phyloP scores from a whole-genome alignment of 1,284 basidiomycete genomes.

The Heterobasidion parviporum region DNA sequence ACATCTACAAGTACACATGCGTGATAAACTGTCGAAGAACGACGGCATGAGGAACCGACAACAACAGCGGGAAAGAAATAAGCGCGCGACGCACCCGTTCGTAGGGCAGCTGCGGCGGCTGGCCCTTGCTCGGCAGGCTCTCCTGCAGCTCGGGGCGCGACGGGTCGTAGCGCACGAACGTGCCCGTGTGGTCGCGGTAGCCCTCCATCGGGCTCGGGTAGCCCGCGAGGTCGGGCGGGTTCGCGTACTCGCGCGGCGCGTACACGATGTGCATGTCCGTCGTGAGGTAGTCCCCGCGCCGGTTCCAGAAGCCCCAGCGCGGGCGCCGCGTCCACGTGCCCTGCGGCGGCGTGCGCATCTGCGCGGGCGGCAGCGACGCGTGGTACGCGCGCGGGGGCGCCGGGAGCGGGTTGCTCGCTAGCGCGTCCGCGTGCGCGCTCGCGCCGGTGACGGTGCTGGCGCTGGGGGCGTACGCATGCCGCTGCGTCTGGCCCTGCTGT shows the following conservation, averaged over 20 bases:
- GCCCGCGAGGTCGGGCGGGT: conserved; percentile 47
- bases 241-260: conserved; percentile 41
- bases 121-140: conserved; percentile 46
- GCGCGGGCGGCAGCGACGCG: conserved; percentile 19
- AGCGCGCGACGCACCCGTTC: conserved; percentile 33
- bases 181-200: conserved; percentile 42
- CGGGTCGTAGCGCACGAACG: conserved; percentile 25
- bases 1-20: neutral
- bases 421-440: neutral
- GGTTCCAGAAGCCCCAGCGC: conserved; percentile 59
- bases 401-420: conserved; percentile 18
- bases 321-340: conserved; percentile 12
- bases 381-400: conserved; percentile 21
- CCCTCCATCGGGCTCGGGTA: conserved; percentile 48
- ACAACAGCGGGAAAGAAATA: neutral
- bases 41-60: neutral
- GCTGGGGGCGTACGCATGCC: neutral
- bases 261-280: conserved; percentile 47
- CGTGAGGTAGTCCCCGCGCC: conserved; percentile 60
- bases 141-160: conserved; percentile 41
- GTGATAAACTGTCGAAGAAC: neutral
- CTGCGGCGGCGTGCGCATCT: conserved; percentile 13
- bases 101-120: conserved; percentile 46
- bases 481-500: no score
- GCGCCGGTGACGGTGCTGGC: neutral